phyloP scores from a whole-genome alignment of 2,329 filamentous ascomycete genomes.

The Apiospora phragmitis region DNA sequence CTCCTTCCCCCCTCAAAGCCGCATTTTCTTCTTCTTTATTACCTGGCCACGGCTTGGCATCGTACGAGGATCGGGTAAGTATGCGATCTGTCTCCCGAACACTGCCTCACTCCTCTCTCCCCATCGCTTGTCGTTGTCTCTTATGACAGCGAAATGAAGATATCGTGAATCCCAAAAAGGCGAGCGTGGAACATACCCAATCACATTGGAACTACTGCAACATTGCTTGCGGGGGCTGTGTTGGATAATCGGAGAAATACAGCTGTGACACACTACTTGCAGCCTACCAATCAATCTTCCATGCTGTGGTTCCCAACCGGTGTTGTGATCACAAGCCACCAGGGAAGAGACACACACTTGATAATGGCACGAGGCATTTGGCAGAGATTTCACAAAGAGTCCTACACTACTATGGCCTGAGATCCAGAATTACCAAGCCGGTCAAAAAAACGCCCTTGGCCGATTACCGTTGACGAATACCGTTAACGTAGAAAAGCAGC shows the following conservation, averaged over 20 bases:
- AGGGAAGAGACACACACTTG: neutral
- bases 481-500: neutral
- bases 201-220: neutral
- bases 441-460: neutral
- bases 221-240: neutral
- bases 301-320: neutral
- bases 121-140: neutral
- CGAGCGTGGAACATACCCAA: neutral
- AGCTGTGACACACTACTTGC: neutral
- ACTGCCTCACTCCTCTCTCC: neutral
- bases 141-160: neutral
- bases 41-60: neutral
- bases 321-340: neutral
- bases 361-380: neutral
- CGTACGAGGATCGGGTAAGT: neutral
- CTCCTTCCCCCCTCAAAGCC: neutral
- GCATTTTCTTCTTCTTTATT: neutral
- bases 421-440: neutral
- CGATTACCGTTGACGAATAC: constrained; percentile 1
- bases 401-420: neutral
- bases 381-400: neutral
- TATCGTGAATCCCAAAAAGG: neutral
- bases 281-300: neutral
- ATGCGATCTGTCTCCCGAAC: neutral
- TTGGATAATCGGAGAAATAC: neutral